Conservation (phyloP, 495 filamentous ascomycete species). For the Aspergillus mulundensis region DNA sequence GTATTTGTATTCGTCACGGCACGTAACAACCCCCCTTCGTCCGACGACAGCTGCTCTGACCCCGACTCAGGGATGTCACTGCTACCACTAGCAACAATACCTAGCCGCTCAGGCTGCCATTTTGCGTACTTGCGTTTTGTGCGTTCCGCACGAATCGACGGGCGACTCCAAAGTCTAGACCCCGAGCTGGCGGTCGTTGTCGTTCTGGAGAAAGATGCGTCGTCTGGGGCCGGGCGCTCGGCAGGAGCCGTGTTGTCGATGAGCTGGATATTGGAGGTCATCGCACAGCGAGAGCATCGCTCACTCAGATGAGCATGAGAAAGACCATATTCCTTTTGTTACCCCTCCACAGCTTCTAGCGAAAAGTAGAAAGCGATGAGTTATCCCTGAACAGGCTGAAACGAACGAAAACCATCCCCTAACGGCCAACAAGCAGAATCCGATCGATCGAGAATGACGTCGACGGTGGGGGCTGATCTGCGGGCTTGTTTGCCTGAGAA, state of each 20-base stretch:
- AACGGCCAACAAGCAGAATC: constrained; percentile 8
- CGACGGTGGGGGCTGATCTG: constrained; percentile 29
- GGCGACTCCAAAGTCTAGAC: constrained; percentile 31
- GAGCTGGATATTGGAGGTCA: constrained; percentile 30
- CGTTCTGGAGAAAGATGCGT: constrained; percentile 19
- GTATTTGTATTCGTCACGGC: constrained; percentile 21
- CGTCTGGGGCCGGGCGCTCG: constrained; percentile 18
- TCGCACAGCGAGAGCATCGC: constrained; percentile 8
- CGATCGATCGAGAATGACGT: constrained; percentile 12
- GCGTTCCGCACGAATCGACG: constrained; percentile 45
- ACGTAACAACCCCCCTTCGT: neutral
- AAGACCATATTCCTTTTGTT: neutral
- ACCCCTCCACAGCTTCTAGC: neutral
- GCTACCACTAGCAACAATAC: constrained; percentile 27
- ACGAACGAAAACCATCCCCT: constrained; percentile 27
- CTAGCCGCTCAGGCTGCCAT: constrained; percentile 52
- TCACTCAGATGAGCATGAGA: neutral
- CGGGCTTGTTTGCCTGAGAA: constrained; percentile 8
- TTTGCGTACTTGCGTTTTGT: constrained; percentile 58
- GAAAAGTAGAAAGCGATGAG: neutral
- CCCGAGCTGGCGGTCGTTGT: constrained; percentile 18
- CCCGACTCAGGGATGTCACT: constrained; percentile 15
- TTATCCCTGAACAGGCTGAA: neutral
- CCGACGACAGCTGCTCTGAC: constrained; percentile 12
- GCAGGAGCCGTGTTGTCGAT: constrained; percentile 40